Evolutionary conservation across 2,329 filamentous ascomycete genomes (phyloP).

Genomic region (Juglanconis juglandina): DNA sequence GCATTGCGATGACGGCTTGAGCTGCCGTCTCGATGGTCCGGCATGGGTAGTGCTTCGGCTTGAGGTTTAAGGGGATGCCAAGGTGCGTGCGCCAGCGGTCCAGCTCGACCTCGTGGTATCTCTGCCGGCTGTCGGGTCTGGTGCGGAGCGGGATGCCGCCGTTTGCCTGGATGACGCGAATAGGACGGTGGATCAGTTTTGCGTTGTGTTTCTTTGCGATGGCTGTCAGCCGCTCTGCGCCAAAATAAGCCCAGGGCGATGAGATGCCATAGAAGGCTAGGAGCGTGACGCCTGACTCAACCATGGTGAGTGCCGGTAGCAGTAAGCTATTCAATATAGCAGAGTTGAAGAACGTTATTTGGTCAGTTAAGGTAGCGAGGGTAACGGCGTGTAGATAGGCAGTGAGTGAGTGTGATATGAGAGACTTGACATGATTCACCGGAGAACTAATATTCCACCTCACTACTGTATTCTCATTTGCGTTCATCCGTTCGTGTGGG

Average conservation of each 20-base stretch:
- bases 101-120: slow-evolving; percentile 9
- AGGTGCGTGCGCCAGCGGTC: slow-evolving; percentile 6
- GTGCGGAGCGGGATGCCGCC: slow-evolving; percentile 4
- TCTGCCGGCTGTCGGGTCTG: slow-evolving; percentile 6
- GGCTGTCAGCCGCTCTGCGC: neutral
- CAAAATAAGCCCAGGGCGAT: slow-evolving; percentile 10
- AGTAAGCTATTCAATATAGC: too few relatives aligned
- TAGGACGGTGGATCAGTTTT: slow-evolving; percentile 2
- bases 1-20: slow-evolving; percentile 5
- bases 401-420: too few relatives aligned
- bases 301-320: neutral
- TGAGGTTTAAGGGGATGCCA: neutral
- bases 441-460: too few relatives aligned
- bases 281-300: neutral
- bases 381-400: too few relatives aligned
- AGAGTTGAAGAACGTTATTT: too few relatives aligned
- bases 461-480: too few relatives aligned
- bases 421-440: too few relatives aligned
- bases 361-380: too few relatives aligned
- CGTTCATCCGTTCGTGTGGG: too few relatives aligned
- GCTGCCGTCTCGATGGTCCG: slow-evolving; percentile 6
- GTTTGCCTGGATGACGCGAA: slow-evolving; percentile 10
- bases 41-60: slow-evolving; percentile 6
- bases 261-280: slow-evolving; percentile 8
- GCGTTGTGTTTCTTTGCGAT: neutral